A percentile compares a stretch with the other conserved stretches of the same genome.
Conservation (phyloP, 306 rosid species). For the Vigna nakashimae region DNA sequence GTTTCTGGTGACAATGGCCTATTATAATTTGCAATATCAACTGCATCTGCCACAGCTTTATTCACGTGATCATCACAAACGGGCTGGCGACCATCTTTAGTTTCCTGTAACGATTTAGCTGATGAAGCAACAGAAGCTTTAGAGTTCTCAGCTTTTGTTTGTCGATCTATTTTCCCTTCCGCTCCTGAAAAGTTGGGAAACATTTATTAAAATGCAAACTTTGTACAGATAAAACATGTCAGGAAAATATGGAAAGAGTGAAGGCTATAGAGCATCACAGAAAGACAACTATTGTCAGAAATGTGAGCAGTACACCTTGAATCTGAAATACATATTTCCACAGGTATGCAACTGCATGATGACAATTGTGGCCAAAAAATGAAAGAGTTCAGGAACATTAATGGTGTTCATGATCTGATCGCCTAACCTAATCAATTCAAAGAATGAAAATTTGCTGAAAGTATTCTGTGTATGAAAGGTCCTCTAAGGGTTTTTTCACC, state of each 20-base stretch:
- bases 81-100: constrained; percentile 45
- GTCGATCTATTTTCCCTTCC: constrained; percentile 33
- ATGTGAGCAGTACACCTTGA: constrained; percentile 13
- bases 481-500: constrained; percentile 18
- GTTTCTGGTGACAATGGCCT: constrained; percentile 77
- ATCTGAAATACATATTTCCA: background rate
- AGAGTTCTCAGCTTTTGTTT: constrained; percentile 36
- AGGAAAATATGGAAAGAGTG: constrained; percentile 20
- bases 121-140: constrained; percentile 52
- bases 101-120: constrained; percentile 46
- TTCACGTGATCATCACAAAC: constrained; percentile 38
- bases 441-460: constrained; percentile 7
- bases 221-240: constrained; percentile 3
- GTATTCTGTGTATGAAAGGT: constrained; percentile 16
- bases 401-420: background rate
- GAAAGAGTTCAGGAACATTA: background rate
- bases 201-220: constrained; percentile 29
- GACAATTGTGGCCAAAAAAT: background rate
- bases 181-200: constrained; percentile 54
- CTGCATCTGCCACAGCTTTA: constrained; percentile 53
- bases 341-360: constrained; percentile 8
- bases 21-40: constrained; percentile 46
- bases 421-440: constrained; percentile 7
- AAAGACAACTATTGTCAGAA: constrained; percentile 24
- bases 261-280: constrained; percentile 2